A percentile compares a stretch with the other conserved stretches of the same genome.
phyloP scores from a whole-genome alignment of 208 protist genomes.

The Trypanosoma mega region DNA sequence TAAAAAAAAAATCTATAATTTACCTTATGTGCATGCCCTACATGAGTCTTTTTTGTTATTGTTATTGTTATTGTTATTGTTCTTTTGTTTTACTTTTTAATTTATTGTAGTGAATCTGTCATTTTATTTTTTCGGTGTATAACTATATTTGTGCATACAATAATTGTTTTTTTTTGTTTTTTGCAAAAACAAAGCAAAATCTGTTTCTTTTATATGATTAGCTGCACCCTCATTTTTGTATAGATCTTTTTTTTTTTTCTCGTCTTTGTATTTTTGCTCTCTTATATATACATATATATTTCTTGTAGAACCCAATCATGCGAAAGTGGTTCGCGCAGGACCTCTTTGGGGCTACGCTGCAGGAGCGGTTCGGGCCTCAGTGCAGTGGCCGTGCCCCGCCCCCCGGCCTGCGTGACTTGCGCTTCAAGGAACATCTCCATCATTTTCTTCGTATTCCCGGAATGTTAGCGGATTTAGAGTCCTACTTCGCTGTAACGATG shows the following conservation, averaged over 20 bases:
- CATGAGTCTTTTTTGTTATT: conserved; percentile 1
- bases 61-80: conserved; percentile 2
- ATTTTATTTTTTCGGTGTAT: neutral
- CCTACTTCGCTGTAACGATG: conserved; percentile 35
- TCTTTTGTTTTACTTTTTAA: conserved; percentile 12
- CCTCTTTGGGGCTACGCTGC: conserved; percentile 16
- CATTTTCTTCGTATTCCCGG: conserved; percentile 33
- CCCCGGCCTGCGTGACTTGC: neutral
- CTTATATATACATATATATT: neutral
- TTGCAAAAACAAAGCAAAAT: too few relatives aligned
- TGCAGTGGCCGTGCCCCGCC: neutral
- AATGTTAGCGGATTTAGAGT: conserved; percentile 36
- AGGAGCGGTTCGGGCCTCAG: conserved; percentile 4
- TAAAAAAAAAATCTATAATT: too few relatives aligned
- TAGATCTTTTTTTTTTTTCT: conserved; percentile 7
- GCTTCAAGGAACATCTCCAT: conserved; percentile 19
- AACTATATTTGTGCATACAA: neutral
- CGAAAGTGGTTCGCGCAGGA: neutral
- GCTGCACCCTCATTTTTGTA: too few relatives aligned
- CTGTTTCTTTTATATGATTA: too few relatives aligned
- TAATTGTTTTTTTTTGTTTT: conserved; percentile 4
- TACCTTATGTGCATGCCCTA: too few relatives aligned
- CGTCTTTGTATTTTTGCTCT: neutral
- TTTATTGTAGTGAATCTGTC: neutral
- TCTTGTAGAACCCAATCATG: conserved; percentile 1